Base-by-base conservation (phyloP, 2,329 filamentous ascomycete genomes). In the Paraconiothyrium brasiliense region DNA sequence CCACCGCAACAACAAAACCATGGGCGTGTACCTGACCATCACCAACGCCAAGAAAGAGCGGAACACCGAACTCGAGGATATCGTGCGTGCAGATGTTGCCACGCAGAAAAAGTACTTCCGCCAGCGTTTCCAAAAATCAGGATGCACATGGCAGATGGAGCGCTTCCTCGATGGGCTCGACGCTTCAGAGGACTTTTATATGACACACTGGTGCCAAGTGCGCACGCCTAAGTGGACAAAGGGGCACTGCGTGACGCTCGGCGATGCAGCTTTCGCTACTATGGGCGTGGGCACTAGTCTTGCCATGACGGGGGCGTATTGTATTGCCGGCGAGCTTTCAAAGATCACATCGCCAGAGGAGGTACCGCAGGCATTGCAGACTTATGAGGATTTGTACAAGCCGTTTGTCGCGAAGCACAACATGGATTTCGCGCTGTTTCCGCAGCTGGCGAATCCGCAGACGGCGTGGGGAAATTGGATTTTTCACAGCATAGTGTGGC, bases 61-160 rank as follows among this genome's bases (percentile, higher is more conserved):
- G 4, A 43, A 65, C 27, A 66, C 68, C 0, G 65, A 63, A 14
- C 43, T 71, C 11, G 69, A 72, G 34, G 61, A 63, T 8, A 56
- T 68, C 1, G 37, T 71, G 16, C 41, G 61, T 2, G 76, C 77
- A 1, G 77, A 80, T 32, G 58, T 79, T 1, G 52, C 73, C 32
- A 76, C 76, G 41, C 76, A 85, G 64, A 85, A 84, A 65, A 64
- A 72, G 3, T 75, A 75, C 0, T 61, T 83, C 41, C 68, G 71
- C 0, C 49, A 70, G 4, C 55, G 65, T 2, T 82, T 79, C 46
- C 60, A 67, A 0, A 72, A 70, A 20, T 72, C 71, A 0, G 77
- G 76, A 6, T 54, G 35, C 24, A 44, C 35, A 7, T 81, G 79
- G 76, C 60, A 79, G 57, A 60, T 61, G 0, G 64, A 74, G 3